Evolutionary conservation across 345 rosid species (phyloP).

Genomic region (Populus ilicifolia): DNA sequence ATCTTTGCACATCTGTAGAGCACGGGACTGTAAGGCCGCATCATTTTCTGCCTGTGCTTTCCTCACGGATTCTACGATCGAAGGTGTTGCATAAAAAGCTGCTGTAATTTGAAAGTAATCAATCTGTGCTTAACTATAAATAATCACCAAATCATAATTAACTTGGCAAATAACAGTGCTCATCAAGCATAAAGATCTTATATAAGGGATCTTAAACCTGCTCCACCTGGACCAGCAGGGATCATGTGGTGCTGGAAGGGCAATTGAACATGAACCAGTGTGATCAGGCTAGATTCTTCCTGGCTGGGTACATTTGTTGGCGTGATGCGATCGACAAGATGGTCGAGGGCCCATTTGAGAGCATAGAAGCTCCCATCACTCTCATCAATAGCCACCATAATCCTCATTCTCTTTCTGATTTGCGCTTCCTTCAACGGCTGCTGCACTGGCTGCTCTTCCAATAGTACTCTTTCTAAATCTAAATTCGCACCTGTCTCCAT

Average conservation of each 20-base stretch:
- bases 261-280: slow-evolving; percentile 54
- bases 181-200: neutral
- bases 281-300: slow-evolving; percentile 35
- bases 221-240: slow-evolving; percentile 50
- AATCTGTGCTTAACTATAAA: neutral
- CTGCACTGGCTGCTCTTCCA: slow-evolving; percentile 11
- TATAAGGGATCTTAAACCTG: slow-evolving; percentile 21
- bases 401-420: slow-evolving; percentile 34
- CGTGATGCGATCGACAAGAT: slow-evolving; percentile 19
- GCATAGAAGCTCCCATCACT: slow-evolving; percentile 64
- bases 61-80: slow-evolving; percentile 43
- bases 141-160: too few species aligned
- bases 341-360: slow-evolving; percentile 53
- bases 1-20: slow-evolving; percentile 48
- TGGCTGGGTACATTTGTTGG: slow-evolving; percentile 12
- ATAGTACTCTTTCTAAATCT: neutral
- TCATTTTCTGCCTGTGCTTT: slow-evolving; percentile 56
- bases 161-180: neutral
- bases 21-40: slow-evolving; percentile 49
- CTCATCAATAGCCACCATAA: slow-evolving; percentile 60
- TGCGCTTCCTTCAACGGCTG: neutral
- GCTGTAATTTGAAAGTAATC: neutral
- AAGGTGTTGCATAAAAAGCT: slow-evolving; percentile 33
- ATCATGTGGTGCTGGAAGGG: slow-evolving; percentile 35
- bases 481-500: neutral